These are phyloP conservation scores for Amanita muscaria DNA, from an alignment of 768 basidiomycete species.

Conservation along the genomic window DNA sequence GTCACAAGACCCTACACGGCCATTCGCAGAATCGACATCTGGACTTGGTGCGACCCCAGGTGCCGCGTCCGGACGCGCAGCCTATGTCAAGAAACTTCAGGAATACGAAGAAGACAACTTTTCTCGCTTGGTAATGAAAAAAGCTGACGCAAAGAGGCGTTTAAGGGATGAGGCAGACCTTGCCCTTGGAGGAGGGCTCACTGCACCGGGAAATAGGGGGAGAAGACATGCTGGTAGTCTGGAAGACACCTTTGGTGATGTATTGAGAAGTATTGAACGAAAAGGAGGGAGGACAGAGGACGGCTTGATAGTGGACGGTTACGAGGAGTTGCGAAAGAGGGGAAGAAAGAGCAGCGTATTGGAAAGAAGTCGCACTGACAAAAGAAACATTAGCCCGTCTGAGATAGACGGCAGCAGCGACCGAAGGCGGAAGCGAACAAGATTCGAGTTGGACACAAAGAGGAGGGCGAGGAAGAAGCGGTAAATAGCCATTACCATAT, in stretches of 20 bases:
- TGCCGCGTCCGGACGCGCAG: constrained; percentile 56
- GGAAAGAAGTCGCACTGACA: constrained; percentile 50
- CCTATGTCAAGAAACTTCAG: constrained; percentile 69
- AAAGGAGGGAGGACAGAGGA: constrained; percentile 10
- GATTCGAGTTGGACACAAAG: constrained; percentile 43
- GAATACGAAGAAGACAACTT: constrained; percentile 96
- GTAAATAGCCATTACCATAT: constrained; percentile 6
- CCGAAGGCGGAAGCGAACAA: constrained; percentile 27
- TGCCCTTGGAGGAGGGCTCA: constrained; percentile 68
- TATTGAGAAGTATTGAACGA: constrained; percentile 55
- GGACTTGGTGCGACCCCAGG: constrained; percentile 60
- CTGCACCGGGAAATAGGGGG: constrained; percentile 38
- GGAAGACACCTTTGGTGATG: constrained; percentile 79
- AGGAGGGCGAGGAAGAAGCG: constrained; percentile 31
- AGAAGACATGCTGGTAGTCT: constrained; percentile 59
- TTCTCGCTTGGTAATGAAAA: constrained; percentile 83
- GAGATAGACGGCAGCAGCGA: constrained; percentile 6
- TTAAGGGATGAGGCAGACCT: constrained; percentile 78
- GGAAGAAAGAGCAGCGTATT: constrained; percentile 57
- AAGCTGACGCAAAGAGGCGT: constrained; percentile 70
- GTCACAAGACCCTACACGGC: constrained; percentile 59
- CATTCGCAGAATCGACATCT: constrained; percentile 62
- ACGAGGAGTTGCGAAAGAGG: constrained; percentile 67
- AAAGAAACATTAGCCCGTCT: constrained; percentile 9
- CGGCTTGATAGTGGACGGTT: constrained; percentile 54